A percentile compares a stretch with the other conserved stretches of the same genome.
These are phyloP conservation scores for Coniophora puteana DNA, from an alignment of 1,284 basidiomycete genomes.

Conservation along the genomic window DNA sequence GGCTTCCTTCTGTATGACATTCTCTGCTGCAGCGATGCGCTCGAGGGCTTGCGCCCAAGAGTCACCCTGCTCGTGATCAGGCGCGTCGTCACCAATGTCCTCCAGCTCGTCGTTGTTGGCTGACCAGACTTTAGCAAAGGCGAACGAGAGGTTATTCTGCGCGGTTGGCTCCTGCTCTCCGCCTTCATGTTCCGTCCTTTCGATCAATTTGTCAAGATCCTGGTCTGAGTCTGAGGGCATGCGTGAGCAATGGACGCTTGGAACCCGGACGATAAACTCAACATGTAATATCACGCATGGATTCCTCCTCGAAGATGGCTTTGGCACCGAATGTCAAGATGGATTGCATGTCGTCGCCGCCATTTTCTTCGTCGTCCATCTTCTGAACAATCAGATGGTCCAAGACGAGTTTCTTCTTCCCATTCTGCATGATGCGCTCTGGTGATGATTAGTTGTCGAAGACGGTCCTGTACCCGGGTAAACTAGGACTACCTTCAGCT, in stretches of 20 bases:
- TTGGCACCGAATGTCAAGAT: conserved; percentile 83
- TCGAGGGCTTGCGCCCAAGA: conserved; percentile 76
- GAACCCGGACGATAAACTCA: conserved; percentile 19
- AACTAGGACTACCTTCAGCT: conserved; percentile 66
- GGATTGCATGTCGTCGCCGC: conserved; percentile 70
- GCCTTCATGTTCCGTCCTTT: conserved; percentile 75
- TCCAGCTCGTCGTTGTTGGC: conserved; percentile 67
- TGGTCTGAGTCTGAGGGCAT: conserved; percentile 60
- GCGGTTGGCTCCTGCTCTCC: conserved; percentile 47
- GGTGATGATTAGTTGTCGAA: conserved; percentile 9
- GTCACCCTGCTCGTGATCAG: conserved; percentile 51
- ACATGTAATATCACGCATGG: too few relatives aligned
- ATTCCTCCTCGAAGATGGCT: conserved; percentile 72
- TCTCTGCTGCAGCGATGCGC: conserved; percentile 55
- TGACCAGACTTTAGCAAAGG: conserved; percentile 88
- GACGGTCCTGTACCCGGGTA: background rate
- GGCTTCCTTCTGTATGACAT: conserved; percentile 44
- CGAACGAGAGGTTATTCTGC: conserved; percentile 56
- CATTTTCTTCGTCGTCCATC: conserved; percentile 79
- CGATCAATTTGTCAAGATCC: conserved; percentile 80
- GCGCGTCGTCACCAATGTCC: conserved; percentile 54
- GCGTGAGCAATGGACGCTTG: conserved; percentile 4
- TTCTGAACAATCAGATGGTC: conserved; percentile 93
- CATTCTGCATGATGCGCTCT: conserved; percentile 86
- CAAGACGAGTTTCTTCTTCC: conserved; percentile 87